Base-by-base conservation (phyloP, 495 filamentous ascomycete genomes). In the Penicillium malachiteum region DNA sequence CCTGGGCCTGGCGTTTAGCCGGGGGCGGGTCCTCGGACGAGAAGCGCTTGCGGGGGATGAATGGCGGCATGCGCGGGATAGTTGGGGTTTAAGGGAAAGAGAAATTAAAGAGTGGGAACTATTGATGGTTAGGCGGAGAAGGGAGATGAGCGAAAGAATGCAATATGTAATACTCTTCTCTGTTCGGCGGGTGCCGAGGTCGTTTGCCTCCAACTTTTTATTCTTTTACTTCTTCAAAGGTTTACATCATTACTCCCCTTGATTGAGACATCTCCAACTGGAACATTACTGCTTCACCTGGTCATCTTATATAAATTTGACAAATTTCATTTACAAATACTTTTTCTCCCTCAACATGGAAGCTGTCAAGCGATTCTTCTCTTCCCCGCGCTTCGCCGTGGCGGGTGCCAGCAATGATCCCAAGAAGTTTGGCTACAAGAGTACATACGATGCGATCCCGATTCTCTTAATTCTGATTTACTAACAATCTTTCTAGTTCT, bases 341-440 rank as follows among this genome's bases (percentile, higher is more conserved):
- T 26, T 26, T 26, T n/a, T n/a, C 3, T 38, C 42, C 41, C 48
- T 16, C 31, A 63, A 26, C 12, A 78, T 77, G 78, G 76, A 76
- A 47, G 68, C 81, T 61, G 86, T 92, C 42, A 83, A 83, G 52
- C 77, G 79, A 8, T 97, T 98, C 81, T 96, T 98, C 79, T 79
- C 81, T 26, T 88, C 89, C 14, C 81, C 88, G 34, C 78, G 81
- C 58, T 98, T 91, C 67, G 93, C 92, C 48, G 93, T 98, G 40
- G 91, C 93, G 35, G 93, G 93, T 56, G 94, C 94, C 5, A 90
- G 86, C 73, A 87, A 86, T 42, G 90, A 94, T 70, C 72, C 89
- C 46, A 71, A 76, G 56, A 96, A 96, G 68, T 97, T 87, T 67
- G 94, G 94, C n/a, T 89, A 95, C 75, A 92, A 92, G 76, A 83